These are phyloP conservation scores for Talaromyces albobiverticillius DNA, from an alignment of 2,329 filamentous ascomycete species.

Conservation along the genomic window DNA sequence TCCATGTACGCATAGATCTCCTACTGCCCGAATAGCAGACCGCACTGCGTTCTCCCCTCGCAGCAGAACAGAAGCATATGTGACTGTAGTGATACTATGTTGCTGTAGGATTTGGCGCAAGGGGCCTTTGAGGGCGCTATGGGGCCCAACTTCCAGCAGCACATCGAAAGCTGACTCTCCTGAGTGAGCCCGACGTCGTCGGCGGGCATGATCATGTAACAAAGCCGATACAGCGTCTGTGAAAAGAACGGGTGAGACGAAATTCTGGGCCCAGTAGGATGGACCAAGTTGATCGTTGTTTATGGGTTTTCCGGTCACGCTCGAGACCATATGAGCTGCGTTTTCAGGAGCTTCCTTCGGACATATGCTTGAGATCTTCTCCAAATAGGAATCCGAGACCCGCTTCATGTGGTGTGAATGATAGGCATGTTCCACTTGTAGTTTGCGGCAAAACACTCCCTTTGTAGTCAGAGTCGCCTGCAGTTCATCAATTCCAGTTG, in stretches of 20 bases:
- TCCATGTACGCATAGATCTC: slow-evolving; percentile 20
- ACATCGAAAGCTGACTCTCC: slow-evolving; percentile 14
- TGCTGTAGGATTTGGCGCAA: slow-evolving; percentile 1
- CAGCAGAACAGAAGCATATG: not conserved
- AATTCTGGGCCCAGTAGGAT: slow-evolving; percentile 22
- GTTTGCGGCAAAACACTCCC: slow-evolving; percentile 24
- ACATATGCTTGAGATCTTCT: not conserved
- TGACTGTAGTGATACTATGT: not conserved
- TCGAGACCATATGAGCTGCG: slow-evolving; percentile 9
- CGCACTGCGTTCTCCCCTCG: slow-evolving; percentile 7
- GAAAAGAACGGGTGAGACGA: slow-evolving; percentile 30
- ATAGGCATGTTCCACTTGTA: slow-evolving; percentile 30
- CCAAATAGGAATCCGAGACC: slow-evolving; percentile 25
- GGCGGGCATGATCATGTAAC: not conserved
- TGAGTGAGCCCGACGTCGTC: not conserved
- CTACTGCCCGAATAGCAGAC: slow-evolving; percentile 19
- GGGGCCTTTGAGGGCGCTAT: slow-evolving; percentile 23
- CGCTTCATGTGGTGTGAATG: slow-evolving; percentile 27
- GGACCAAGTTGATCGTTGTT: slow-evolving; percentile 11
- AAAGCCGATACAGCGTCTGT: slow-evolving; percentile 19
- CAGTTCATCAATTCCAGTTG: slow-evolving; percentile 23
- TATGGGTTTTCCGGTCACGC: slow-evolving; percentile 18
- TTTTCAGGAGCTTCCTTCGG: not conserved
- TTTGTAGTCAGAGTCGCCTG: slow-evolving; percentile 19
- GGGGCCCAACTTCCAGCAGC: slow-evolving; percentile 32